Base-by-base conservation (phyloP, 768 basidiomycete species). In the Lactarius vividus region DNA sequence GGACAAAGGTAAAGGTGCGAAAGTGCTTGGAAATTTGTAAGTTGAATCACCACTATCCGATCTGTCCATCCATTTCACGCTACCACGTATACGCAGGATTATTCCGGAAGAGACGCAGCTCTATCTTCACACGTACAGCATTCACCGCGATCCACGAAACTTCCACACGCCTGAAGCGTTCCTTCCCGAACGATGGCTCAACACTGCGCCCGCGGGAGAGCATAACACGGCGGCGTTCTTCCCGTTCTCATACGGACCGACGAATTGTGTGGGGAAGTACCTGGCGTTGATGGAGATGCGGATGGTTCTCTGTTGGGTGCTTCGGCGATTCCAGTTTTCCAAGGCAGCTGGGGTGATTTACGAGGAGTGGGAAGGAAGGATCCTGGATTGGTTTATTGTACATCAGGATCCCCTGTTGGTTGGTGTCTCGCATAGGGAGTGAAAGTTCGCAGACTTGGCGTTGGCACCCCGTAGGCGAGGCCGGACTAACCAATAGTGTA, bases 171-270 rank as follows among this genome's bases (percentile, higher is more conserved):
- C 59, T 2, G 39, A 59, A 0, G 39, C 33, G 4, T 59, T 59
- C 40, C 39, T 59, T 13, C 59, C 59, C 11, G 35, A 59, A 28
- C 40, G 59, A 13, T 59, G 59, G 59, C 15, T 59, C 26, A 15
- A 1, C 18, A 33, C 33, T 4, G 35, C 29, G 5, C n/a, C n/a
- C 3, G 10, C 10, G 9, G 44, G n/a, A n/a, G 54, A 29, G n/a
- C 56, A 56, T 23, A 59, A 71, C 61, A 39, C 58, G 7, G 29
- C 29, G 6, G 67, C 70, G 35, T 70, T 67, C 57, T 66, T 67
- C 37, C 67, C 72, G 8, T 70, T 70, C 28, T 71, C 72, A 23
- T 59, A 57, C 26, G 72, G 72, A 16, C 70, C 71, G 20, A 49
- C 62, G 28, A 63, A 40, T 8, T 72, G 71, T 58, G 66, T 61